Evolutionary conservation across 306 rosid species (phyloP), one percentile per base, ranked within the genome.

Genomic region (Cucumis melo): DNA sequence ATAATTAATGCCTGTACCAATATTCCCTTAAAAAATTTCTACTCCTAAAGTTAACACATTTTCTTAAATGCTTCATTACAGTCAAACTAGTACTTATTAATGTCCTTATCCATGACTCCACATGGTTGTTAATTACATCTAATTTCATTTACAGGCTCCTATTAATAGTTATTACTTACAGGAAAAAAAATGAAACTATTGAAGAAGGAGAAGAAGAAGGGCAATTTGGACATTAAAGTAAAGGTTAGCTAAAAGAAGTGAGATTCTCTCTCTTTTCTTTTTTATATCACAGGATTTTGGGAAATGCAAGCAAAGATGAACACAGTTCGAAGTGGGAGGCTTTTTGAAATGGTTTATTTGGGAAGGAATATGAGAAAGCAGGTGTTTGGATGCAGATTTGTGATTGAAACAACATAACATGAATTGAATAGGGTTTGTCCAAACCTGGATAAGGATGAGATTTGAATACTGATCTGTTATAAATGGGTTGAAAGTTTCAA

Each of bases 1-100:
- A 58, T 73, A 48, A 63, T 72, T 74, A 11, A 80, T 72, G 34
- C 65, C 73, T 55, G 75, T 61, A 9, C 38, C 59, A 39, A 15
- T 34, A 58, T 73, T 50, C 65, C 59, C 68, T 29, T 61, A 4
- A 19, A 6, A 21, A 13, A 14, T 23, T 44, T 32, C 36, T 67
- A 20, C 53, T 41, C 19, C 38, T n/a, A 10, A 38, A 36, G 21
- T 19, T 10, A 46, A 3, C 73, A 19, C 29, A 65, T 65, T 39
- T 65, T 65, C 29, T 38, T 17, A 16, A 19, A 41, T 39, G 54
- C 34, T 27, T 42, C 55, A 42, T 41, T 67, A 41, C 8, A 42
- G 74, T 39, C 5, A 12, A 67, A 67, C 1, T 23, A 23, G 38
- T 46, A 68, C 57, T 19, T 6, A 64, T 1, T 46, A 60, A 2